Conservation (phyloP, 192 early-diverging fungal species). For the Umbelopsis sp. region DNA sequence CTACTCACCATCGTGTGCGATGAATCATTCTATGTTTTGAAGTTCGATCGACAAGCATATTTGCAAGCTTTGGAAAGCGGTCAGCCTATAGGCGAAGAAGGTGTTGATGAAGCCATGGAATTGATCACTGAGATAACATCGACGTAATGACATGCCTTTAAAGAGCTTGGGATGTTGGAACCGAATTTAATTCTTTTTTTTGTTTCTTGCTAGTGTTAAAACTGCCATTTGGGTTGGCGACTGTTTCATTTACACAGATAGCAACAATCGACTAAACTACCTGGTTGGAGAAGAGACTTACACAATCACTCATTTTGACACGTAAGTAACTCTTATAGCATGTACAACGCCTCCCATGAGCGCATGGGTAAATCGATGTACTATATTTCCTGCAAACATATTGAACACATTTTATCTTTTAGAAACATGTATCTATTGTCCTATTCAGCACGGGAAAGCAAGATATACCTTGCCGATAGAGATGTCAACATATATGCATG, state of each 20-base stretch:
- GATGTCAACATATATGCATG: conserved; percentile 90
- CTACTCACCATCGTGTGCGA: conserved; percentile 91
- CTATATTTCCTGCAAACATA: not conserved
- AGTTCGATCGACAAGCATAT: conserved; percentile 89
- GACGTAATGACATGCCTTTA: conserved; percentile 42
- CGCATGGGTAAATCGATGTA: not conserved
- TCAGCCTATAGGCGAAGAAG: conserved; percentile 82
- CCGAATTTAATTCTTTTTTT: conserved; percentile 1
- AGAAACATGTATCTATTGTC: conserved; percentile 90
- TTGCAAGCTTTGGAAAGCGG: conserved; percentile 69
- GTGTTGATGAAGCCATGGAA: conserved; percentile 95
- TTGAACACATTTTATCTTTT: not conserved
- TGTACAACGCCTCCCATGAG: not conserved
- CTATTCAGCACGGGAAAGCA: conserved; percentile 92
- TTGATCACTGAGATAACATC: conserved; percentile 93
- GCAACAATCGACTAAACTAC: conserved; percentile 91
- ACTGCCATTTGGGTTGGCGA: conserved; percentile 98
- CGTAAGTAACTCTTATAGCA: conserved; percentile 44
- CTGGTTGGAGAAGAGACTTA: conserved; percentile 93
- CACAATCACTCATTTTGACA: conserved; percentile 96
- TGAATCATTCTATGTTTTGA: conserved; percentile 93
- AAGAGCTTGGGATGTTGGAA: not conserved
- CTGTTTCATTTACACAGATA: conserved; percentile 97
- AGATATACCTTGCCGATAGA: conserved; percentile 93
- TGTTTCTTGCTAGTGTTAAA: conserved; percentile 66